These are phyloP conservation scores for Martensiomyces pterosporus DNA, from an alignment of 192 early-diverging fungal species.

Conservation along the genomic window DNA sequence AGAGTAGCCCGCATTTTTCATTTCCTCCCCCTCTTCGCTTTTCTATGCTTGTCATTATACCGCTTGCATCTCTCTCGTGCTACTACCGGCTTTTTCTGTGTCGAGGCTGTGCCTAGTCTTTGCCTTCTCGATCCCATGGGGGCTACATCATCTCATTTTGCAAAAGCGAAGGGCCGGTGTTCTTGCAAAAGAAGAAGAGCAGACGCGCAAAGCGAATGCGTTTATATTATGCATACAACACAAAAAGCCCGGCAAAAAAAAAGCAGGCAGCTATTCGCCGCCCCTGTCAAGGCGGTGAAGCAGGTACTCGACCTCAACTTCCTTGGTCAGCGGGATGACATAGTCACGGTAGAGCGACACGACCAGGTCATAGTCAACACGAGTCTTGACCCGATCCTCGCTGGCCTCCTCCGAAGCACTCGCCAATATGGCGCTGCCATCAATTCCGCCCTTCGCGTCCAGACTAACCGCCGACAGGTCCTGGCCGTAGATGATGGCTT, in stretches of 20 bases:
- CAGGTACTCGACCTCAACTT: constrained; percentile 94
- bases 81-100: too few species aligned
- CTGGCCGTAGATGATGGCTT: constrained; percentile 92
- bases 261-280: too few species aligned
- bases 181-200: too few species aligned
- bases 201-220: too few species aligned
- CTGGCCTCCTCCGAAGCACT: constrained; percentile 10
- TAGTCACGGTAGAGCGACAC: constrained; percentile 88
- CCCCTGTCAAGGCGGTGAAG: constrained; percentile 59
- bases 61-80: too few species aligned
- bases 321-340: constrained; percentile 96
- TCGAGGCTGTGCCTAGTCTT: neutral
- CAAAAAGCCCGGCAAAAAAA: neutral
- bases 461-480: constrained; percentile 57
- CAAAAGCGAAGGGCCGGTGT: too few species aligned
- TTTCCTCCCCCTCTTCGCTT: too few species aligned
- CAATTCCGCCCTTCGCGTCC: constrained; percentile 23
- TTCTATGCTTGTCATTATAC: too few species aligned
- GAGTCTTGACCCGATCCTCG: constrained; percentile 44
- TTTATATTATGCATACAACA: too few species aligned
- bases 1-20: too few species aligned
- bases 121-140: too few species aligned
- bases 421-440: constrained; percentile 12
- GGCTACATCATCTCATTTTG: too few species aligned
- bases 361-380: constrained; percentile 77